Conservation (phyloP, 768 basidiomycete species). For the Pleurotus pulmonarius region DNA sequence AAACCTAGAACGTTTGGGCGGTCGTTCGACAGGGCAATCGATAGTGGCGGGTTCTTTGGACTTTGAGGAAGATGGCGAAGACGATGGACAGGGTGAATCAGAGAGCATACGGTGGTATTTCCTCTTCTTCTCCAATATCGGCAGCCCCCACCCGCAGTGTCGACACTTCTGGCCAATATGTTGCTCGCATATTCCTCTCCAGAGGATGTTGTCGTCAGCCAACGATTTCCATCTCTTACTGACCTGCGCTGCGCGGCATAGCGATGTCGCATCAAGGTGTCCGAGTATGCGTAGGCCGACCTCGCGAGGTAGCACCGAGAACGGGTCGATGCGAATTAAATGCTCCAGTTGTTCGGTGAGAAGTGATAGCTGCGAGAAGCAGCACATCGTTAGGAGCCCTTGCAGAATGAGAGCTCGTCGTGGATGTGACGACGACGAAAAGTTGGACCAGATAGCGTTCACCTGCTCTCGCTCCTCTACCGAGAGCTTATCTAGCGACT, state of each 20-base stretch:
- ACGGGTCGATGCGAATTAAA: constrained; percentile 95
- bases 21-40: constrained; percentile 23
- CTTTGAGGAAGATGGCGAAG: constrained; percentile 14
- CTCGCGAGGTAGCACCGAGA: constrained; percentile 86
- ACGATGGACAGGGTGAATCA: constrained; percentile 32
- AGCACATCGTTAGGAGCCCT: constrained; percentile 98
- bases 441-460: constrained; percentile 93
- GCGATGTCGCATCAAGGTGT: constrained; percentile 87
- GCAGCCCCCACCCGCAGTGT: constrained; percentile 97
- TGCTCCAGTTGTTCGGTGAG: constrained; percentile 88
- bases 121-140: constrained; percentile 78
- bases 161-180: constrained; percentile 96
- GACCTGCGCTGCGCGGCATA: constrained; percentile 93
- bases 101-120: constrained; percentile 33
- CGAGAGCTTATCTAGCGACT: constrained; percentile 90
- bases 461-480: constrained; percentile 83
- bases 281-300: constrained; percentile 82
- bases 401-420: constrained; percentile 92
- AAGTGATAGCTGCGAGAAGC: constrained; percentile 96
- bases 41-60: constrained; percentile 34
- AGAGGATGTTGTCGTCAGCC: constrained; percentile 93
- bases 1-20: constrained; percentile 51
- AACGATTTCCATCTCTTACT: constrained; percentile 78
- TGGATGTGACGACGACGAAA: constrained; percentile 90
- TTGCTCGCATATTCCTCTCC: constrained; percentile 96